A percentile compares a stretch with the other conserved stretches of the same genome.
Evolutionary conservation across 2,329 filamentous ascomycete genomes (phyloP).

Genomic region (Diplodia sapinea): DNA sequence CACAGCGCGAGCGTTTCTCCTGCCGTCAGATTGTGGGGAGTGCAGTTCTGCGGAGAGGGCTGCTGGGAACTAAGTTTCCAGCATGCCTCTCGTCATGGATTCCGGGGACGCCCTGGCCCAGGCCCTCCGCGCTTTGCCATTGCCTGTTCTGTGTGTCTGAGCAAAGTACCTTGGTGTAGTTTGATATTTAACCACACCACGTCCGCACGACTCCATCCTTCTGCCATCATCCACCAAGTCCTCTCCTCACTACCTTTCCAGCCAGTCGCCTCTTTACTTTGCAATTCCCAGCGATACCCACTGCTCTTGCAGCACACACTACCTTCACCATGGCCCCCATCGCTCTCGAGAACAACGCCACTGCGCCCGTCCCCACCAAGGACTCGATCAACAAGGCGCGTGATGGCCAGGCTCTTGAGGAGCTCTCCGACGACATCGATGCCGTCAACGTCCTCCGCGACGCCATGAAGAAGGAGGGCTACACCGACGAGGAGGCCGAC

Average conservation of each 20-base stretch:
- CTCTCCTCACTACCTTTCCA: background rate
- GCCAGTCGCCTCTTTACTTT: background rate
- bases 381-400: slow-evolving; percentile 56
- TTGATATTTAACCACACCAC: slow-evolving; percentile 32
- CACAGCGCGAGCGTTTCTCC: slow-evolving; percentile 15
- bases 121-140: slow-evolving; percentile 14
- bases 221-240: background rate
- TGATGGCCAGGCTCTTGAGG: slow-evolving; percentile 64
- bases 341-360: slow-evolving; percentile 51
- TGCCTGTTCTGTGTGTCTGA: slow-evolving; percentile 8
- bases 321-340: slow-evolving; percentile 34
- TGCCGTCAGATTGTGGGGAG: slow-evolving; percentile 27
- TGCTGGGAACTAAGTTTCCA: slow-evolving; percentile 31
- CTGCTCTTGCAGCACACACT: slow-evolving; percentile 6
- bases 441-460: slow-evolving; percentile 66
- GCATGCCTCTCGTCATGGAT: slow-evolving; percentile 30
- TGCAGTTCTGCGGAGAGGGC: slow-evolving; percentile 14
- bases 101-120: slow-evolving; percentile 26
- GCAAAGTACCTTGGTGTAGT: slow-evolving; percentile 12
- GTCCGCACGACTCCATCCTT: slow-evolving; percentile 5
- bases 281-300: slow-evolving; percentile 12
- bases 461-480: slow-evolving; percentile 57
- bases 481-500: slow-evolving; percentile 53
- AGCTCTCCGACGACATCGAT: slow-evolving; percentile 65
- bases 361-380: slow-evolving; percentile 48